These are phyloP conservation scores for Yamadazyma diddensiae DNA, from an alignment of 1,139 yeast genomes.

Conservation along the genomic window DNA sequence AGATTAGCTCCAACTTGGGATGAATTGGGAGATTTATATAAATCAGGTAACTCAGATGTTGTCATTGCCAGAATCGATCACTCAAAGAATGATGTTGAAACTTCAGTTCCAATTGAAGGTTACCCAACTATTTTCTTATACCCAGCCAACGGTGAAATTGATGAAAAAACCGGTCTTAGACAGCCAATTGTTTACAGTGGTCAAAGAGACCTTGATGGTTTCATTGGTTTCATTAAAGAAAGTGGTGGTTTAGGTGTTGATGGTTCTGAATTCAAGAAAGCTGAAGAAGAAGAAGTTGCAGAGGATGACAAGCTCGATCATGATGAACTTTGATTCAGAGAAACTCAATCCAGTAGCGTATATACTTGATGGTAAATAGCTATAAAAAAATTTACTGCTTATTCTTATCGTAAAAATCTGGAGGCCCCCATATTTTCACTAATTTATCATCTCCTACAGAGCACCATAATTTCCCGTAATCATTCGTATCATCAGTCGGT, in stretches of 20 bases:
- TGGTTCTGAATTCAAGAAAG: slow-evolving; percentile 33
- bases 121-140: slow-evolving; percentile 91
- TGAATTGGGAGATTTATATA: slow-evolving; percentile 72
- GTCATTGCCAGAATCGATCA: slow-evolving; percentile 86
- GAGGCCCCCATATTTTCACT: slow-evolving; percentile 64
- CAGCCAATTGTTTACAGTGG: slow-evolving; percentile 70
- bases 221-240: slow-evolving; percentile 67
- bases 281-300: slow-evolving; percentile 23
- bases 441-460: slow-evolving; percentile 82
- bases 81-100: slow-evolving; percentile 82
- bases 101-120: slow-evolving; percentile 65
- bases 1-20: slow-evolving; percentile 90
- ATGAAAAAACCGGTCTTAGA: slow-evolving; percentile 48
- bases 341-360: too few species aligned
- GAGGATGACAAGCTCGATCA: slow-evolving; percentile 28
- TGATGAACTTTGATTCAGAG: slow-evolving; percentile 42
- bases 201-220: slow-evolving; percentile 70
- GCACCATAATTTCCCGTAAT: slow-evolving; percentile 60
- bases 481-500: slow-evolving; percentile 22
- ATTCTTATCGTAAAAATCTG: slow-evolving; percentile 13
- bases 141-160: slow-evolving; percentile 83
- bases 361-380: background rate
- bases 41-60: slow-evolving; percentile 50
- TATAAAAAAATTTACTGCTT: background rate
- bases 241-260: slow-evolving; percentile 61